Percentiles rank a stretch among this genome's conserved stretches.
Evolutionary conservation across 2,329 filamentous ascomycete genomes (phyloP).

Genomic region (Verticillium nonalfalfae): DNA sequence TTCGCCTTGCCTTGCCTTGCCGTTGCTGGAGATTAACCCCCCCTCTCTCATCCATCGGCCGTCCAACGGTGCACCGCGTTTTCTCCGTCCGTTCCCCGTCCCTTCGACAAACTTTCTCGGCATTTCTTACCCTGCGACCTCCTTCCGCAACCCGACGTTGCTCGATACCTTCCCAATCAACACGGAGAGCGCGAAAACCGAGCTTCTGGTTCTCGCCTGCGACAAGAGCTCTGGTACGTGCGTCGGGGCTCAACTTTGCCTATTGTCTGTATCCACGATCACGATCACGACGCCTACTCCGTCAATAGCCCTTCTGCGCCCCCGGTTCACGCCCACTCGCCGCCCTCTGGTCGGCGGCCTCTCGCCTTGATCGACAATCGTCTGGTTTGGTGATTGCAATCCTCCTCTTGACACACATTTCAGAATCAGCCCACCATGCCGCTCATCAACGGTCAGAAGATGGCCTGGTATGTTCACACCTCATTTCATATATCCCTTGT

Average conservation of each 20-base stretch:
- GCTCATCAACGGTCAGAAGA: slow-evolving; percentile 63
- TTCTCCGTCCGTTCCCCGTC: background rate
- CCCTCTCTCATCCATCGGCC: background rate
- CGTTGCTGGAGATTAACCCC: background rate
- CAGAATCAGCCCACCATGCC: slow-evolving; percentile 43
- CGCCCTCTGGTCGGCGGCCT: background rate
- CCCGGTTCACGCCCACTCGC: background rate
- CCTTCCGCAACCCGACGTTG: background rate
- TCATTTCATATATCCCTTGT: slow-evolving; percentile 10
- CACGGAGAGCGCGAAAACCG: background rate
- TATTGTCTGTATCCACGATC: background rate
- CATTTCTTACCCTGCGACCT: background rate
- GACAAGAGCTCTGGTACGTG: background rate
- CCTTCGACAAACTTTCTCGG: background rate
- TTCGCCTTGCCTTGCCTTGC: background rate
- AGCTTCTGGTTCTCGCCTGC: background rate
- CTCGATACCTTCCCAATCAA: background rate
- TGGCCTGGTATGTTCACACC: slow-evolving; percentile 58
- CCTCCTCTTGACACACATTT: background rate
- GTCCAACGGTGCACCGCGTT: background rate
- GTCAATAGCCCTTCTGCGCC: background rate
- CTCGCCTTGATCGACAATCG: background rate
- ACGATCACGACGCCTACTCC: background rate
- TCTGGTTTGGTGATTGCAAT: background rate
- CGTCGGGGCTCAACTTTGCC: background rate